A percentile compares a stretch with the other conserved stretches of the same genome.
These are phyloP conservation scores for Bremia lactucae DNA, from an alignment of 352 stramenopile genomes.

Conservation along the genomic window DNA sequence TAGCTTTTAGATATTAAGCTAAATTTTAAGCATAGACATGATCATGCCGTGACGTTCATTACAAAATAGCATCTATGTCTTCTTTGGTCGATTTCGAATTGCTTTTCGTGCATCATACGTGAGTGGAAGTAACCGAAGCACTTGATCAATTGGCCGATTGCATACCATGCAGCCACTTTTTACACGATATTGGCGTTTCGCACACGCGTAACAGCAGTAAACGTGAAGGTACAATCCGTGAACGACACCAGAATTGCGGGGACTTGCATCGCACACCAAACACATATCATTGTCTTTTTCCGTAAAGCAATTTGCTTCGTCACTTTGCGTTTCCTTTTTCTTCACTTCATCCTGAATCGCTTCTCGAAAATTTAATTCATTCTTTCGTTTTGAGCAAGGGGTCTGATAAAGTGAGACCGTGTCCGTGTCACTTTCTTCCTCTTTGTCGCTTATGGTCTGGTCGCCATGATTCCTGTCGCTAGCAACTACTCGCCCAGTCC, in stretches of 20 bases:
- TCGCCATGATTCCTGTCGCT: slow-evolving; percentile 11
- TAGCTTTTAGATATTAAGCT: too few relatives aligned
- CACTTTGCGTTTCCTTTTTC: slow-evolving; percentile 9
- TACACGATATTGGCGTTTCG: slow-evolving; percentile 45
- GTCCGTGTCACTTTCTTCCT: slow-evolving; percentile 13
- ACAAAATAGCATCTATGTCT: slow-evolving; percentile 1
- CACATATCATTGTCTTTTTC: slow-evolving; percentile 46
- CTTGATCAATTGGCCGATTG: slow-evolving; percentile 63
- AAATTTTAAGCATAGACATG: too few relatives aligned
- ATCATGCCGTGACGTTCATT: background rate
- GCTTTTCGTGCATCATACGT: slow-evolving; percentile 36
- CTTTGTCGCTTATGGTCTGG: slow-evolving; percentile 14
- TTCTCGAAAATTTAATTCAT: slow-evolving; percentile 9
- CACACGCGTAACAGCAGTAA: slow-evolving; percentile 73
- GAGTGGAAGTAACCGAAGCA: slow-evolving; percentile 63
- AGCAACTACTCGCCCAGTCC: slow-evolving; percentile 2
- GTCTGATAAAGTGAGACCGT: slow-evolving; percentile 2
- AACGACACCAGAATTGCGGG: slow-evolving; percentile 49
- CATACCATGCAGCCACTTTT: slow-evolving; percentile 61
- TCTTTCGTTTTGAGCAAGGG: slow-evolving; percentile 18
- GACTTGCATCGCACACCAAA: slow-evolving; percentile 50
- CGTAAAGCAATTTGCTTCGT: slow-evolving; percentile 5
- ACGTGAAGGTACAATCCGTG: slow-evolving; percentile 77
- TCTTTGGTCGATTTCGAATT: slow-evolving; percentile 26
- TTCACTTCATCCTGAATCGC: slow-evolving; percentile 1